Evolutionary conservation across 257 asterid species (phyloP), one percentile per base, ranked within the genome.

Genomic region (Penstemon davidsonii): DNA sequence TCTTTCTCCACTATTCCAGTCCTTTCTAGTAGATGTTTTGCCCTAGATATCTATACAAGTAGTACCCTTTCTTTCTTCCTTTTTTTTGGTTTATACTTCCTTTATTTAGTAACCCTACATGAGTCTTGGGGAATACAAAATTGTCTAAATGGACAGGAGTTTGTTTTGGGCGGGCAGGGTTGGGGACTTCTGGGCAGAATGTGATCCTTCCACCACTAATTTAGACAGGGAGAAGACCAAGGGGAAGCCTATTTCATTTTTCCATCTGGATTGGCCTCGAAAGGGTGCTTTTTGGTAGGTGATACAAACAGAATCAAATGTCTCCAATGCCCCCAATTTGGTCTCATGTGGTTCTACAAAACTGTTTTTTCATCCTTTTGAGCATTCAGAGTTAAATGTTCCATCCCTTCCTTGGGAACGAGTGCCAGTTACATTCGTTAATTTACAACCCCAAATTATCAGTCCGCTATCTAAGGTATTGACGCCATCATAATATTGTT

Each of bases 241-340:
- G 15, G 44, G 12, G 38, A 44, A 64, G 12, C 15, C n/a, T 50
- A 47, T 52, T 60, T 67, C 8, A 60, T 60, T 63, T 67, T 60
- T 37, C 50, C 36, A 52, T 25, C 49, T 5, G 43, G 64, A 52
- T 59, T 40, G 57, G 57, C 11, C 19, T 41, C 60, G 44, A 8
- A 43, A 2, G 33, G 33, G 33, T 25, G 33, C 33, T 25, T 25
- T 25, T 25, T 25, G 33, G 33, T 25, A 25, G 33, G 33, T 25
- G 33, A 25, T 25, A 25, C 33, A 25, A 25, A 25, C 33, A 25
- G 33, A 25, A 25, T 25, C 33, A 25, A 25, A 0, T 25, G 33
- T 25, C 33, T 25, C 33, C 33, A 25, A 25, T 25, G 33, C 33
- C 33, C 33, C 33, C 33, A 0, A 18, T 46, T 39, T 46, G 13